A percentile compares a stretch with the other conserved stretches of the same genome.
Conservation (phyloP, 106 monocot species). For the Dioscorea dumetorum region DNA sequence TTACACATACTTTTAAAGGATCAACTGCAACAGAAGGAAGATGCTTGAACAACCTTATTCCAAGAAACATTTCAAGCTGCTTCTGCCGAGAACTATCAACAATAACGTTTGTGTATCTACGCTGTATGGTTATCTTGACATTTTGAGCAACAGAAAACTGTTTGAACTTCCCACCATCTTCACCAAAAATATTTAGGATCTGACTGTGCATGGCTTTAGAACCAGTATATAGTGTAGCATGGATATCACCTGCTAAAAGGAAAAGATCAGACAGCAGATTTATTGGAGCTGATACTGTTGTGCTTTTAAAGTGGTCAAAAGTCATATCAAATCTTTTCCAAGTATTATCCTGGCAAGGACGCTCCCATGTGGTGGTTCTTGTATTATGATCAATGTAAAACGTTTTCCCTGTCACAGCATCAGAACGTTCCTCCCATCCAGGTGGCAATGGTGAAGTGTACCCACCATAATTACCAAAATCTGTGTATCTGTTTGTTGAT, state of each 20-base stretch:
- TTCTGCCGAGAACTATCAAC: conserved; percentile 92
- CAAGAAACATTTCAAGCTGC: conserved; percentile 98
- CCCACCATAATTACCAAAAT: conserved; percentile 32
- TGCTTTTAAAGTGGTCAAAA: conserved; percentile 88
- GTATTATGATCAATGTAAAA: conserved; percentile 94
- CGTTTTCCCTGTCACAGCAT: conserved; percentile 84
- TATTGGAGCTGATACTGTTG: conserved; percentile 65
- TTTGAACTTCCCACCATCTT: conserved; percentile 82
- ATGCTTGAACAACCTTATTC: conserved; percentile 93
- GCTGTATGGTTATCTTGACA: conserved; percentile 79
- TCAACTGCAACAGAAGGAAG: conserved; percentile 79
- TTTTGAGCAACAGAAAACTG: conserved; percentile 93
- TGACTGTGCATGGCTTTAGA: conserved; percentile 99
- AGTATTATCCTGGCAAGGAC: conserved; percentile 70
- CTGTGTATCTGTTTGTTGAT: conserved; percentile 39
- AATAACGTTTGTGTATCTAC: conserved; percentile 75
- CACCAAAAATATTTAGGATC: conserved; percentile 94
- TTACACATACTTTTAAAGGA: conserved; percentile 70
- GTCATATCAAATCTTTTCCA: conserved; percentile 99
- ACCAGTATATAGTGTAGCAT: conserved; percentile 97
- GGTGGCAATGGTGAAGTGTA: conserved; percentile 62
- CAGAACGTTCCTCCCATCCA: conserved; percentile 92
- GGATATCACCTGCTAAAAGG: conserved; percentile 94
- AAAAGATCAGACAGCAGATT: conserved; percentile 90
- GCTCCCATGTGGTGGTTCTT: conserved; percentile 92